A percentile compares a stretch with the other conserved stretches of the same genome.
These are phyloP conservation scores for Puccinia triticina DNA, from an alignment of 1,284 basidiomycete species.

Conservation along the genomic window DNA sequence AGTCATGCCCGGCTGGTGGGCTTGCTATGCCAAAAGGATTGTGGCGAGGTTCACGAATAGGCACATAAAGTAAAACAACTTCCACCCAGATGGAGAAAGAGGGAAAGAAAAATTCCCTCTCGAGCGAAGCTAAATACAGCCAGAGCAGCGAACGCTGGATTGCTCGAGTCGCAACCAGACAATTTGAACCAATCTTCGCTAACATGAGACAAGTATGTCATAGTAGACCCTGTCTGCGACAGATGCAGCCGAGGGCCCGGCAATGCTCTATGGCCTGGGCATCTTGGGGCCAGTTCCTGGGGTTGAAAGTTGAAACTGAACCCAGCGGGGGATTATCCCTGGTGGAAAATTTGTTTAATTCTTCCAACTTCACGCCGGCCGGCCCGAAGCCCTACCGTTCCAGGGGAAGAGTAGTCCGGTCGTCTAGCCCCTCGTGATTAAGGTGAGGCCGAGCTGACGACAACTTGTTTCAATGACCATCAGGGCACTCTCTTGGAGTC, in stretches of 20 bases:
- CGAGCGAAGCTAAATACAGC: neutral
- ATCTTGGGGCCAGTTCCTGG: neutral
- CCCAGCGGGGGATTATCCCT: neutral
- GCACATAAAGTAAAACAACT: no score
- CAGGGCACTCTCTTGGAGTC: neutral
- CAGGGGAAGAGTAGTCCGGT: neutral
- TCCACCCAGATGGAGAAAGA: neutral
- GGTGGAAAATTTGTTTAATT: neutral
- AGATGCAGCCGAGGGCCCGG: no score
- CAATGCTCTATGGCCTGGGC: no score
- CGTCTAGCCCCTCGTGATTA: neutral
- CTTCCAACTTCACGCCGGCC: neutral
- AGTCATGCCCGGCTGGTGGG: neutral
- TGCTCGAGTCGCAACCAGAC: no score
- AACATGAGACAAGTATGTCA: no score
- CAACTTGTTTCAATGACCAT: constrained; percentile 10
- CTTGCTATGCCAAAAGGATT: neutral
- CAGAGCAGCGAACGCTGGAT: neutral
- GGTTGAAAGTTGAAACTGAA: neutral
- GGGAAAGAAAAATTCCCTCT: neutral
- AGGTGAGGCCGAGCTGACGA: neutral
- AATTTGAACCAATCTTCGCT: no score
- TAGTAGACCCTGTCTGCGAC: no score
- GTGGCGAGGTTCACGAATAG: no score
- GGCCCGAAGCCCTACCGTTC: neutral